A percentile compares a stretch with the other conserved stretches of the same genome.
phyloP scores from a whole-genome alignment of 192 early-diverging fungal genomes.

The Piromyces sp. region DNA sequence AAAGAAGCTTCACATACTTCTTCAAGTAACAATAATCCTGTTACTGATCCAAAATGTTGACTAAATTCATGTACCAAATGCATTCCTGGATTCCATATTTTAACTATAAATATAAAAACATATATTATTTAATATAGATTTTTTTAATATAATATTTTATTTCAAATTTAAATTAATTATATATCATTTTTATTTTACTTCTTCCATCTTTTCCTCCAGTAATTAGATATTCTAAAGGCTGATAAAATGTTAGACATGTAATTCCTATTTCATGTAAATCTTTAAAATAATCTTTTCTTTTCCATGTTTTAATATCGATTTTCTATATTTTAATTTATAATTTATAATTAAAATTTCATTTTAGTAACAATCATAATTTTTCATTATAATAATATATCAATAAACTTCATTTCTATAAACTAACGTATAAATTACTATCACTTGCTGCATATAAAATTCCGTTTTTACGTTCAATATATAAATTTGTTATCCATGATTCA shows the following conservation, averaged over 20 bases:
- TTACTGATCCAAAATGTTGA: constrained; percentile 17
- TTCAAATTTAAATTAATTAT: too few relatives aligned
- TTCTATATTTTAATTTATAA: too few relatives aligned
- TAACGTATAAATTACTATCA: constrained; percentile 11
- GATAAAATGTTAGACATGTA: constrained; percentile 15
- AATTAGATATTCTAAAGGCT: constrained; percentile 21
- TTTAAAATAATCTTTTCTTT: constrained; percentile 7
- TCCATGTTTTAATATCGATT: constrained; percentile 4
- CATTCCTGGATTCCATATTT: constrained; percentile 20
- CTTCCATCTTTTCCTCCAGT: constrained; percentile 20
- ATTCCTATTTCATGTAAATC: constrained; percentile 20
- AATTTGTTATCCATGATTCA: constrained; percentile 16
- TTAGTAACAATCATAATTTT: constrained; percentile 6
- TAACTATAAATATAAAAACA: constrained; percentile 5
- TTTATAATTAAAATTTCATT: constrained; percentile 14
- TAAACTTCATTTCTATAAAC: too few relatives aligned
- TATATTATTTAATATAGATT: constrained; percentile 1
- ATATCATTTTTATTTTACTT: neutral
- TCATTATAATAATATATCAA: neutral
- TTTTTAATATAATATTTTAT: too few relatives aligned
- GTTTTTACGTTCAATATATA: constrained; percentile 9
- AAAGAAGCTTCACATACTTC: constrained; percentile 8
- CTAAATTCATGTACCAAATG: constrained; percentile 16
- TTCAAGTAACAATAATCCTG: constrained; percentile 15
- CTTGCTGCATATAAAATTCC: constrained; percentile 11